Base-by-base conservation (phyloP, 139 green algal species). In the Coelastrella sp. region DNA sequence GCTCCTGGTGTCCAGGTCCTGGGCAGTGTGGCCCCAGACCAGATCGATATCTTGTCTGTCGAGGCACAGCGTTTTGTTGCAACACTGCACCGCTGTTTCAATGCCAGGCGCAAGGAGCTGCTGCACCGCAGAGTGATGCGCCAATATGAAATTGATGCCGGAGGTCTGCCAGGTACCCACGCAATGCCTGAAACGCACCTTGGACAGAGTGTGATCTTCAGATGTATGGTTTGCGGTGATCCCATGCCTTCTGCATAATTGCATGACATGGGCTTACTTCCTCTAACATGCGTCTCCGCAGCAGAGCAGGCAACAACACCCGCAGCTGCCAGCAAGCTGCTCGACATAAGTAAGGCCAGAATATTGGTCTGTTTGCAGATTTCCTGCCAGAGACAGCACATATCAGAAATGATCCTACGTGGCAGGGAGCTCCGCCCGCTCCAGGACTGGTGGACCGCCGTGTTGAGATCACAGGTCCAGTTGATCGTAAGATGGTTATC, bases 401-500 rank as follows among this genome's bases (percentile, higher is more conserved):
- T n/a, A 84, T 97, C 19, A 84, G 91, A 15, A 48, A 73, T 35
- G 82, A 85, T 32, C 60, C 80, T 0, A 60, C 78, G 34, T 98
- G 95, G 95, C 89, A 87, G 66, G 95, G 95, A 43, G 90, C 93
- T 0, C 80, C 88, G 2, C 88, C 94, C 19, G 94, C 95, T 3
- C 84, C 90, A 0, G 95, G 94, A 40, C 82, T 98, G 64, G 87
- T 89, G 41, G 95, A 98, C 85, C 88, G 95, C 0, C 90, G 95
- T 4, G 95, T 98, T 23, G 95, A 98, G 89, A 98, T 98, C 85
- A 98, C 95, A 8, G 92, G 95, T 7, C 95, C 94, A 51, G 93
- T 96, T 25, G 93, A 97, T 66, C 87, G 91, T 62, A 98, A 98
- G 89, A 98, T 98, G 95, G 93, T 98, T 43, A 98, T 98, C 91